Base-by-base conservation (phyloP, 2,329 filamentous ascomycete species). In the Herpotrichia juniperi region DNA sequence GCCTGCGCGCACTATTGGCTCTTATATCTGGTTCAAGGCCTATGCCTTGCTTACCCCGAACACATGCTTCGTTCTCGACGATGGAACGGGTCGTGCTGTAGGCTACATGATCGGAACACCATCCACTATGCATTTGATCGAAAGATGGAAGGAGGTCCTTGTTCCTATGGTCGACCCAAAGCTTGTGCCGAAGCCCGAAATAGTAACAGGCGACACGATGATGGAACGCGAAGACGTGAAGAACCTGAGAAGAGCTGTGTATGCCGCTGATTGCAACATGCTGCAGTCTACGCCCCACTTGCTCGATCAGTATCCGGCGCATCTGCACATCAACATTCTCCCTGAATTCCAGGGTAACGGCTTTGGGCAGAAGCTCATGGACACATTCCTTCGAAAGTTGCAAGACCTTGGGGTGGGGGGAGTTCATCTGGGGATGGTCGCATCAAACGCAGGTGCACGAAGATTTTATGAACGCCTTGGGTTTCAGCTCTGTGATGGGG, bases 51-150 rank as follows among this genome's bases (percentile, higher is more conserved):
- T 73, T 4, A 57, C 61, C 0, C 67, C 68, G 1, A 34, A 50
- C 14, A 69, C 67, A 17, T 73, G 71, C 50, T 69, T 73, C 50
- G 66, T 75, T 1, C 61, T 76, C 14, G 73, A 74, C 42, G 60
- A 67, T 46, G 68, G 67, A 25, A 44, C 52, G 14, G 71, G 69
- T 1, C 55, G 58, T 16, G 67, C 66, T 0, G 67, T 75, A 4
- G 72, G 73, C n/a, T 76, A 75, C 51, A 71, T 73, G 22, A 68
- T 75, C 40, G 73, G 72, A 10, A 64, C 71, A 0, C 46, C 63
- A 4, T 53, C 64, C 42, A 75, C 71, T 0, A 19, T 43, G 4
- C 31, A 32, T 3, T 72, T 74, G 32, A 57, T 60, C 2, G 39
- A 60, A 24, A 56, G 54, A 28, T 74, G 68, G 66, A 60, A 54